Evolutionary conservation across 306 rosid genomes (phyloP).

Genomic region (Purshia tridentata): DNA sequence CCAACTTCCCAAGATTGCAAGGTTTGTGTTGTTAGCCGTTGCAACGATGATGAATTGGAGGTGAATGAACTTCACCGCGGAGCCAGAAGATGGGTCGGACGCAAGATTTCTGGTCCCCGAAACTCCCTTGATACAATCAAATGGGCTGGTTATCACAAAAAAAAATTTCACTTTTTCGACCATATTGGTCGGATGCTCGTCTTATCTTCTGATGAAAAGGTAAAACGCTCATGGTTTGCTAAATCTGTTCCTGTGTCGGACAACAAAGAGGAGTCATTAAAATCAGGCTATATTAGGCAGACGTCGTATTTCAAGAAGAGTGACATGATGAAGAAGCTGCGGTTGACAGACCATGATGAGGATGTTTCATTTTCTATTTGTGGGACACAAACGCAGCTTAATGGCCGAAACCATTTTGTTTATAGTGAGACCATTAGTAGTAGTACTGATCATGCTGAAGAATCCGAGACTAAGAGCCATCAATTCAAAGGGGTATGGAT

Average conservation of each 20-base stretch:
- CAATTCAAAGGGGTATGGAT: conserved; percentile 39
- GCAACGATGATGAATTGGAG: neutral
- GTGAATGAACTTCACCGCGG: conserved; percentile 13
- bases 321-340: neutral
- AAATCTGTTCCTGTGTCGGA: neutral
- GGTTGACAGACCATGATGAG: neutral
- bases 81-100: neutral
- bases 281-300: no score
- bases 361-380: conserved; percentile 16
- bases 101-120: rapidly evolving
- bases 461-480: neutral
- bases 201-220: neutral
- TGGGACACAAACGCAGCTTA: neutral
- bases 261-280: no score
- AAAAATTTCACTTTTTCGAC: conserved; percentile 15
- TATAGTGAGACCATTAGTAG: conserved; percentile 3
- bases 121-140: neutral
- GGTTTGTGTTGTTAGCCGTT: conserved; percentile 5
- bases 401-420: neutral
- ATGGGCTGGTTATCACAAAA: neutral
- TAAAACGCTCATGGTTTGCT: neutral
- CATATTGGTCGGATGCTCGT: neutral
- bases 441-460: neutral
- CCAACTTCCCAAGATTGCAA: conserved; percentile 27
- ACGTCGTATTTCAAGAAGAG: neutral